These are phyloP conservation scores for Reticulascus tulasneorum DNA, from an alignment of 2,329 filamentous ascomycete genomes.

Conservation along the genomic window DNA sequence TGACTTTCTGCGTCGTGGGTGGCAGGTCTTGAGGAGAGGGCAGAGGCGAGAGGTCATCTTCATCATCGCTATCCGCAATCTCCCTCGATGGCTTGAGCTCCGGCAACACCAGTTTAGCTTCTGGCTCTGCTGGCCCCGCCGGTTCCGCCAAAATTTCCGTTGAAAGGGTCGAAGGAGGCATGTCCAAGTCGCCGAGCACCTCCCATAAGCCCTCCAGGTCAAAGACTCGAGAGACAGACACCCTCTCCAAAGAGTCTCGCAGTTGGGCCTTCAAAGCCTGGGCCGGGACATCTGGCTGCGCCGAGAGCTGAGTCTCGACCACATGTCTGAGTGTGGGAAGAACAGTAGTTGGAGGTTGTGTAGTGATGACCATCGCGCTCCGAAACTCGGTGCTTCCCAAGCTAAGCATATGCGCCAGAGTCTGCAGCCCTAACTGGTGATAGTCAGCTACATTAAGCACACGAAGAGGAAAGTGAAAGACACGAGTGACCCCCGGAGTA, in stretches of 20 bases:
- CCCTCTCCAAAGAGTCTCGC: conserved; percentile 39
- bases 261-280: conserved; percentile 19
- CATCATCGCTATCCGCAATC: conserved; percentile 37
- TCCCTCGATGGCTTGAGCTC: conserved; percentile 16
- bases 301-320: conserved; percentile 30
- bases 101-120: conserved; percentile 6
- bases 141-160: background rate
- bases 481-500: no score
- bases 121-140: conserved; percentile 2
- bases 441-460: background rate
- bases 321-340: conserved; percentile 38
- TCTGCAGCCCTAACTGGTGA: conserved; percentile 44
- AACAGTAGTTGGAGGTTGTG: conserved; percentile 36
- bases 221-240: conserved; percentile 54
- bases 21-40: conserved; percentile 4
- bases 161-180: conserved; percentile 1
- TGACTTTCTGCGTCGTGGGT: background rate
- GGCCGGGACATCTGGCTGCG: conserved; percentile 9
- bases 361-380: conserved; percentile 44
- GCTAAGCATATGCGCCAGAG: conserved; percentile 36
- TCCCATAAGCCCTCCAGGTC: conserved; percentile 56
- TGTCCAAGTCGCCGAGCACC: conserved; percentile 47
- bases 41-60: conserved; percentile 28
- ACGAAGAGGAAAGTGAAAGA: background rate
- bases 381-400: conserved; percentile 11